Evolutionary conservation across 106 monocot genomes (phyloP), one percentile per base, ranked within the genome.

Genomic region (Gastrodia elata): DNA sequence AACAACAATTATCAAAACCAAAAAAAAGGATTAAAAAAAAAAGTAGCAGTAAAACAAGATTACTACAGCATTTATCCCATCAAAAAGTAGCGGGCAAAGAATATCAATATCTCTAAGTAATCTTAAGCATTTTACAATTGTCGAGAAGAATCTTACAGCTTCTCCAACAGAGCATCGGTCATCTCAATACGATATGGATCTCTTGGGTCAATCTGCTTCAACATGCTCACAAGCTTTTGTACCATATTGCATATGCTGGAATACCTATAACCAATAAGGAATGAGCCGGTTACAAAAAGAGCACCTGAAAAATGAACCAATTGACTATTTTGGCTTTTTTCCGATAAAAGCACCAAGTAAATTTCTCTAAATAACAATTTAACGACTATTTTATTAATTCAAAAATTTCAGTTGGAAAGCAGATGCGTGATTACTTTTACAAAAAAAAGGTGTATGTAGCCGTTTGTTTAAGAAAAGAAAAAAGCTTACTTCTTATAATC

Each of bases 151-250:
- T 72, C 87, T 80, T 84, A 93, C 90, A 93, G 81, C 79, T 97
- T 93, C 52, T 88, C 86, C 7, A 97, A 81, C 14, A 93, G 37
- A 36, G 65, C 71, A 71, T 97, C 90, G 13, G 97, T 90, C 92
- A 91, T 97, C 84, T 97, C 86, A 34, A 88, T 82, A 16, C 97
- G 82, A 69, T 77, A 83, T 56, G 89, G 90, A 32, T 97, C 93
- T 78, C 93, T 88, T 0, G 86, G 80, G 44, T 97, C 88, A 75
- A 97, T 88, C 73, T 93, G 88, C 81, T 93, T 97, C 74, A 93
- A 58, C 43, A 84, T 59, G 78, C 71, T 71, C 4, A 90, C 85
- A 5, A 91, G 88, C 75, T 97, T 97, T 76, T 97, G 97, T 16
- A 82, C 86, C 87, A 88, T 90, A 38, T 77, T 65, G 75, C 97